Conservation (phyloP, 371 early-diverging fungal genomes). For the Amoeboradix gromovi region DNA sequence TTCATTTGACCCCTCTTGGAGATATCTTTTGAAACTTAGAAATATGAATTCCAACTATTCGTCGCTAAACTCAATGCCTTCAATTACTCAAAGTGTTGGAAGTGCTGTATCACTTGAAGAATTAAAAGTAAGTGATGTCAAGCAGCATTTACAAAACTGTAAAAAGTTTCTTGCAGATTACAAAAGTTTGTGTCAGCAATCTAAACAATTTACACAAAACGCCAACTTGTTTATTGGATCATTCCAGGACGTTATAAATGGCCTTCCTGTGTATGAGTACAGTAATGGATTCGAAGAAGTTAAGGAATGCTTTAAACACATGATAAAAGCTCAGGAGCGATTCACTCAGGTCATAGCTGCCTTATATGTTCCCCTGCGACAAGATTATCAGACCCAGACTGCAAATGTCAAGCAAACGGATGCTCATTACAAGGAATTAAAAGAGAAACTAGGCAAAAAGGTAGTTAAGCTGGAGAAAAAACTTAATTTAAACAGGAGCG, state of each 20-base stretch:
- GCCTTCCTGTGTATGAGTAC: not conserved
- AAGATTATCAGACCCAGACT: not conserved
- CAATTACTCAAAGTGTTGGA: not conserved
- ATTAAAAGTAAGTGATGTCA: not conserved
- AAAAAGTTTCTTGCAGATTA: not conserved
- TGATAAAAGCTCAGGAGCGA: not conserved
- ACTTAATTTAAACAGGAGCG: not conserved
- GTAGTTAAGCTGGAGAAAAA: not conserved
- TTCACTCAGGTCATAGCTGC: not conserved
- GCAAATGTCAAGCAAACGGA: not conserved
- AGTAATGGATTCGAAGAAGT: not conserved
- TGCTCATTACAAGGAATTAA: not conserved
- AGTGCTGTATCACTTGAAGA: not conserved
- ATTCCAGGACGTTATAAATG: not conserved
- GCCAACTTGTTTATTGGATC: not conserved
- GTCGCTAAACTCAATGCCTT: not conserved
- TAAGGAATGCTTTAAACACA: not conserved
- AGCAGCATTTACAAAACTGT: not conserved
- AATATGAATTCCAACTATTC: not conserved
- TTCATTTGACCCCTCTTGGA: too few relatives aligned
- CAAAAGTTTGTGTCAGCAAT: not conserved
- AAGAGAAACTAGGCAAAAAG: not conserved
- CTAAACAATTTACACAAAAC: not conserved
- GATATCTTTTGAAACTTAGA: not conserved
- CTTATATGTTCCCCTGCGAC: not conserved